phyloP scores from a whole-genome alignment of 2,329 filamentous ascomycete species.

The Podosphaera fusca region DNA sequence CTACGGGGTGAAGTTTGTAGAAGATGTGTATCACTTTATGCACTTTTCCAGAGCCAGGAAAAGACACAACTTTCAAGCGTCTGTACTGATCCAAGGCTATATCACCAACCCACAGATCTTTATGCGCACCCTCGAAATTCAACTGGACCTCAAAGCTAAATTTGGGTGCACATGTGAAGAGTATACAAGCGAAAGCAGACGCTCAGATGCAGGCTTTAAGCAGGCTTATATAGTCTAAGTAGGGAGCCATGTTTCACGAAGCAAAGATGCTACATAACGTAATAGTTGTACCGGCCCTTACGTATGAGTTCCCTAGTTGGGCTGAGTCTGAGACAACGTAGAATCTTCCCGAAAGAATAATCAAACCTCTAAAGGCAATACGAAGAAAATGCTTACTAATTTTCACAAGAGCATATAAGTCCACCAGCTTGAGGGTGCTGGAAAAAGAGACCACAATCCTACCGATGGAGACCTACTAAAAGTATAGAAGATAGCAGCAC shows the following conservation, averaged over 20 bases:
- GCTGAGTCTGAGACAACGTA: neutral
- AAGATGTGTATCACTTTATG: neutral
- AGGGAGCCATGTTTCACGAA: neutral
- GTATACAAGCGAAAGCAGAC: neutral
- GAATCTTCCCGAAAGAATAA: neutral
- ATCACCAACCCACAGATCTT: neutral
- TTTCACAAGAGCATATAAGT: no score
- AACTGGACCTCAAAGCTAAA: neutral
- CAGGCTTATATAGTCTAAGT: neutral
- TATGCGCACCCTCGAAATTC: neutral
- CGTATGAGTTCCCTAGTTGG: neutral
- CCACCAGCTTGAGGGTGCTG: no score
- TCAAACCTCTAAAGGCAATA: no score
- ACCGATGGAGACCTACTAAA: no score
- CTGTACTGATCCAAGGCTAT: no score
- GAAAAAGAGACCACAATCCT: no score
- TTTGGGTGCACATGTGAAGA: neutral
- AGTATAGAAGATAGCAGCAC: no score
- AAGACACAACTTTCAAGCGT: neutral
- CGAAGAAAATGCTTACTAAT: neutral
- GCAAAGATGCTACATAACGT: neutral
- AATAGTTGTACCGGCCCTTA: neutral
- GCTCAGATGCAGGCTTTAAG: neutral
- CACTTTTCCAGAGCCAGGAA: neutral
- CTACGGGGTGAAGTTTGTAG: neutral